Percentiles rank a stretch among this genome's conserved stretches.
These are phyloP conservation scores for Fraxinus pennsylvanica DNA, from an alignment of 257 asterid species.

Conservation along the genomic window DNA sequence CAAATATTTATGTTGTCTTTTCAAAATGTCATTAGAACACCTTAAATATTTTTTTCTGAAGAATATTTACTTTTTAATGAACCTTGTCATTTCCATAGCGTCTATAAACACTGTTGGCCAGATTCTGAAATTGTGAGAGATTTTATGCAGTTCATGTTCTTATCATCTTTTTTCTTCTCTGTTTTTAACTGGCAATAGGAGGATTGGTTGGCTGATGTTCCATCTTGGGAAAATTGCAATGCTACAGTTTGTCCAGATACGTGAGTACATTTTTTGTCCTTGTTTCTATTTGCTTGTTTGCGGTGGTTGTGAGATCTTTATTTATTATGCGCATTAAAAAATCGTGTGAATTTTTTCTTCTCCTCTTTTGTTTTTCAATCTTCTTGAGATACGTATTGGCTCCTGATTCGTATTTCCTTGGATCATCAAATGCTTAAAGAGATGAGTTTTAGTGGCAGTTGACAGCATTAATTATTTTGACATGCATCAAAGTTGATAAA, in stretches of 20 bases:
- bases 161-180: constrained; percentile 17
- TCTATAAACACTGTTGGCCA: background rate
- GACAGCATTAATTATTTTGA: background rate
- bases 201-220: constrained; percentile 39
- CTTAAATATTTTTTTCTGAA: background rate
- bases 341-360: background rate
- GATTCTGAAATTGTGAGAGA: constrained; percentile 5
- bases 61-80: background rate
- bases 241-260: constrained; percentile 74
- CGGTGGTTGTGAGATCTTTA: background rate
- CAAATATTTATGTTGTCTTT: background rate
- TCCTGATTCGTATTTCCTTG: background rate
- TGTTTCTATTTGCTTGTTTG: background rate
- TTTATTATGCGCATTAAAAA: background rate
- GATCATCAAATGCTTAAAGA: background rate
- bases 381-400: background rate
- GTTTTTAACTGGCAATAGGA: constrained; percentile 42
- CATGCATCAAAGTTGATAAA: background rate
- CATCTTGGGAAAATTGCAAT: constrained; percentile 56
- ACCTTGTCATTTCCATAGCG: background rate
- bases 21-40: background rate
- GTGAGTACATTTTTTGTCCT: constrained; percentile 45
- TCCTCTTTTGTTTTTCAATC: background rate
- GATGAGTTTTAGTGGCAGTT: background rate
- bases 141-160: constrained; percentile 16